These are phyloP conservation scores for Apiotrichum domesticum DNA, from an alignment of 1,284 basidiomycete genomes.

Conservation along the genomic window DNA sequence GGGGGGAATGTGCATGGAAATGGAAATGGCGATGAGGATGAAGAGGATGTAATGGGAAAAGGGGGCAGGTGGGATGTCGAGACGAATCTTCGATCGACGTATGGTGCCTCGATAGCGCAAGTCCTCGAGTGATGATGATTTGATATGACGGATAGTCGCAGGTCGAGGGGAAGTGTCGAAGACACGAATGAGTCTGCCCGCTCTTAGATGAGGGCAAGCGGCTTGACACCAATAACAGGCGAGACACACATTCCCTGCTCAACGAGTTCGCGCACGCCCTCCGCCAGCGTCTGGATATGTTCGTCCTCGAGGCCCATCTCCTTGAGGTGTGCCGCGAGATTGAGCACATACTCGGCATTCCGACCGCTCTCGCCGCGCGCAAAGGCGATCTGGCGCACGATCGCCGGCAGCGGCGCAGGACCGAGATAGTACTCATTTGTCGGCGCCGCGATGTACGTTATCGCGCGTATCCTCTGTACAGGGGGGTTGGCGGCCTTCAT, in stretches of 20 bases:
- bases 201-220: neutral
- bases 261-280: slow-evolving; percentile 3
- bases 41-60: too few species aligned
- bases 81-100: too few species aligned
- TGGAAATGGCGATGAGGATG: too few species aligned
- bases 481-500: neutral
- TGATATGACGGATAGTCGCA: too few species aligned
- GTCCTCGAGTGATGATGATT: too few species aligned
- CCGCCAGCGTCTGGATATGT: slow-evolving; percentile 11
- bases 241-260: neutral
- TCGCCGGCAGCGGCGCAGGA: slow-evolving; percentile 3
- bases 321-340: slow-evolving; percentile 8
- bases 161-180: too few species aligned
- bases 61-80: neutral
- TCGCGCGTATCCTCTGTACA: neutral
- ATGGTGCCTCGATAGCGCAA: too few species aligned
- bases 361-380: slow-evolving; percentile 1
- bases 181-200: too few species aligned
- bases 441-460: slow-evolving; percentile 17
- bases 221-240: neutral
- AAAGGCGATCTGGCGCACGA: slow-evolving; percentile 11
- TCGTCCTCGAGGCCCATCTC: slow-evolving; percentile 16
- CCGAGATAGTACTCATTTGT: slow-evolving; percentile 15
- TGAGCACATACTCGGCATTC: slow-evolving; percentile 13
- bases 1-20: too few species aligned